Conservation (phyloP, 192 early-diverging fungal genomes). For the Entomortierella parvispora region DNA sequence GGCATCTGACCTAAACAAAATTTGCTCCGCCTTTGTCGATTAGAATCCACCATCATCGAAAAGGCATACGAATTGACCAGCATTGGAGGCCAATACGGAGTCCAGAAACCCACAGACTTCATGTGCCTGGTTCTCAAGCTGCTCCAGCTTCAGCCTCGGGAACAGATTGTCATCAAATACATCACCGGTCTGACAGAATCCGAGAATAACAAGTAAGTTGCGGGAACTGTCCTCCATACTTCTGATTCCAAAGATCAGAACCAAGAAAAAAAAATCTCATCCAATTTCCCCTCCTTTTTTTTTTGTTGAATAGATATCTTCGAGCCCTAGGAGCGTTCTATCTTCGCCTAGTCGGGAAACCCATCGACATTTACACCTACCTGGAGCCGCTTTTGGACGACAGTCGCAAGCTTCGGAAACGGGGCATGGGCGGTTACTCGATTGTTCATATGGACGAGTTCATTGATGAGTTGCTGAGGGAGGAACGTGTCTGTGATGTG, state of each 20-base stretch:
- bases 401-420: conserved; percentile 82
- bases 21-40: neutral
- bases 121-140: conserved; percentile 89
- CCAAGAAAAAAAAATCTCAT: conserved; percentile 5
- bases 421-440: conserved; percentile 50
- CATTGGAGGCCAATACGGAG: conserved; percentile 89
- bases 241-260: conserved; percentile 46
- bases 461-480: conserved; percentile 82
- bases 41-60: conserved; percentile 89
- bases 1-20: neutral
- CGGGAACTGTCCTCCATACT: too few species aligned
- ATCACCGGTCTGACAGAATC: conserved; percentile 60
- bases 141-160: conserved; percentile 92
- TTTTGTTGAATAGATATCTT: conserved; percentile 66
- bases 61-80: conserved; percentile 78
- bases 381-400: conserved; percentile 91
- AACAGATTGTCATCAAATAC: conserved; percentile 86
- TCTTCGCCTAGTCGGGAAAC: conserved; percentile 79
- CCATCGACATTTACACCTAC: conserved; percentile 83
- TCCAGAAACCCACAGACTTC: conserved; percentile 91
- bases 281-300: neutral
- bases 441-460: conserved; percentile 90
- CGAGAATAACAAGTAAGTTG: conserved; percentile 50
- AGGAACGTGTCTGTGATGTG: conserved; percentile 86
- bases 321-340: conserved; percentile 93